Evolutionary conservation across 192 early-diverging fungal genomes (phyloP), one percentile per base, ranked within the genome.

Genomic region (Linnemannia elongata): DNA sequence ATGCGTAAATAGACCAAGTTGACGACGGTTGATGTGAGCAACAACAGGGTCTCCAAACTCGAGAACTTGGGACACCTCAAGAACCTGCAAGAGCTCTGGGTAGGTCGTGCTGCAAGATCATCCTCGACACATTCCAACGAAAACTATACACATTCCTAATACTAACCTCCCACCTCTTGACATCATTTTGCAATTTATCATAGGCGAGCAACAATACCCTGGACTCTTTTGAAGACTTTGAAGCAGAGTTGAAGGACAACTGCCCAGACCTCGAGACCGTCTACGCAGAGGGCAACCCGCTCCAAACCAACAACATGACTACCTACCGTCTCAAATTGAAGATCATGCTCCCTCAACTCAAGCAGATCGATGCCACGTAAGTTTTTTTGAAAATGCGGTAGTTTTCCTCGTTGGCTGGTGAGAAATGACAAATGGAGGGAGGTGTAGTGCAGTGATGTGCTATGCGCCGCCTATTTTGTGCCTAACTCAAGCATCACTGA

Each of bases 261-360:
- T 92, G 94, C 55, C 66, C 75, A 35, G 88, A 95, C 3, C 92
- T 97, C 77, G 88, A 93, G 24, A 99, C 98, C 0, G 94, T 99
- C 9, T 99, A 99, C 85, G 90, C 99, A 42, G 98, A 99, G 88
- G 95, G 96, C 66, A 99, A 99, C 85, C 98, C 98, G 5, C 77
- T 99, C 76, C 96, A 99, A 88, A 90, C 82, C n/a, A 85, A 91
- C 7, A 92, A 93, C 74, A 90, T 92, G 2, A 91, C 96, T 0
- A 95, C 93, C 18, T 99, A 99, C 89, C 90, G 97, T 22, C 90
- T 95, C 79, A 98, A 98, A 88, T 88, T 99, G 38, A 97, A 95
- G 85, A 90, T 96, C 63, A 88, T 94, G 15, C 84, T 99, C 77
- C 97, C 98, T 30, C 93, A 95, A 88, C 49, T 99, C 55, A 94